Evolutionary conservation across 495 filamentous ascomycete species (phyloP), one percentile per base, ranked within the genome.

Genomic region (Penicillium simplicissimum): DNA sequence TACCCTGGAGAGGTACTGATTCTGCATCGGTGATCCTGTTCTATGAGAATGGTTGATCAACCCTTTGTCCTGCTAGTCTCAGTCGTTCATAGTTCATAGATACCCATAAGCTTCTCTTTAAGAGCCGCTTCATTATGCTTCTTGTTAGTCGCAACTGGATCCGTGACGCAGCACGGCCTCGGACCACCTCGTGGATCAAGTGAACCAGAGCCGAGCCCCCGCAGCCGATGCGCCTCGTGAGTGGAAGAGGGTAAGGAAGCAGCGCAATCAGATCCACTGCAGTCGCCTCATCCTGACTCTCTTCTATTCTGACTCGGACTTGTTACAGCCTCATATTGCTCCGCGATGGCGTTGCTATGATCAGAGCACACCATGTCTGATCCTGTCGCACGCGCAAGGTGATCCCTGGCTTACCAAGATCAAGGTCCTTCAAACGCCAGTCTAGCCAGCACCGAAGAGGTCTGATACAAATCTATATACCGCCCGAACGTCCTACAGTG

Each of bases 401-500:
- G 25, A 28, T 28, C 4, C 38, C 15, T 17, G 15, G 38, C 38
- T 28, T 28, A 28, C 25, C 25, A 28, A 2, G 25, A 28, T 6
- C 38, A 15, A 15, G 1, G 3, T n/a, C 14, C 37, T 40, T 15
- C 15, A 15, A 40, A 15, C 15, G 13, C 37, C 14, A 13, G 5
- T 6, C 14, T n/a, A 40, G 25, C 25, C 2, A 28, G 25, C 2
- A 4, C 25, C 37, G 14, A 40, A n/a, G 4, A 14, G 89, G 89
- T 73, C 75, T 90, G 66, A 86, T 86, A 14, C 80, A 87, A 62
- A 81, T 92, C 54, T 90, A 88, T 70, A 60, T 71, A 48, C 84
- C 88, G 40, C 82, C 63, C 51, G 65, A 67, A 15, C 63, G 63
- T 34, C 71, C 73, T 17, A 69, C 69, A 5, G 72, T 79, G 5